Percentiles rank a stretch among this genome's conserved stretches.
These are phyloP conservation scores for Monosporozyma unispora DNA, from an alignment of 805 yeast genomes.

Conservation along the genomic window DNA sequence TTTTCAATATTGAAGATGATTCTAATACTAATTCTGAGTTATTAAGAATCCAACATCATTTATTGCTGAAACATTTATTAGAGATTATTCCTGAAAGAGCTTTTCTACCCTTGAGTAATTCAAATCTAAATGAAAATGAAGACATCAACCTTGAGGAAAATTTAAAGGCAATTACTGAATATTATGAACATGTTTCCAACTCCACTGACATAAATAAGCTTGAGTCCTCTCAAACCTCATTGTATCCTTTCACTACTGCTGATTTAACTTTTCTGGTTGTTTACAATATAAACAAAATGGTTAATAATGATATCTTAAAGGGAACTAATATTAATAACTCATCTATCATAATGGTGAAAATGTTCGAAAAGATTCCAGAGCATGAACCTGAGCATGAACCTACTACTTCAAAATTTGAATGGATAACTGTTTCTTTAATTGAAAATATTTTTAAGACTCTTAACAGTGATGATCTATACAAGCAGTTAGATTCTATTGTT, in stretches of 20 bases:
- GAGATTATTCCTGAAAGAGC: slow-evolving; percentile 56
- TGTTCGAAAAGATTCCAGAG: slow-evolving; percentile 42
- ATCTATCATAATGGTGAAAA: slow-evolving; percentile 29
- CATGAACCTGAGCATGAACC: slow-evolving; percentile 9
- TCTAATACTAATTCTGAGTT: slow-evolving; percentile 3
- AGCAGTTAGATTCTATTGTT: slow-evolving; percentile 13
- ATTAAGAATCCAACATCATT: background rate
- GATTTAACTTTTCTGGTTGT: slow-evolving; percentile 37
- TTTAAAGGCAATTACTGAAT: slow-evolving; percentile 26
- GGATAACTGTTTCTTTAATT: slow-evolving; percentile 31
- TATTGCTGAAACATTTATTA: slow-evolving; percentile 34
- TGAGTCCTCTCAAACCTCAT: slow-evolving; percentile 10
- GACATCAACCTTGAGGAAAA: slow-evolving; percentile 14
- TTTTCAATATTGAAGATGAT: slow-evolving; percentile 9
- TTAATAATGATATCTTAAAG: slow-evolving; percentile 16
- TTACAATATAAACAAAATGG: slow-evolving; percentile 23
- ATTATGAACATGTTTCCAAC: slow-evolving; percentile 26
- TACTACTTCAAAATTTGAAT: slow-evolving; percentile 8
- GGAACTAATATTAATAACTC: slow-evolving; percentile 24
- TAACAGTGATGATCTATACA: slow-evolving; percentile 6
- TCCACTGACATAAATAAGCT: slow-evolving; percentile 10
- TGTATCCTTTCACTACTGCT: slow-evolving; percentile 34
- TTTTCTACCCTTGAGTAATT: slow-evolving; percentile 44
- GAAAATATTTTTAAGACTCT: slow-evolving; percentile 17
- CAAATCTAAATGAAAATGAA: slow-evolving; percentile 16